Conservation (phyloP, 345 rosid species). For the Lepidium sativum region DNA sequence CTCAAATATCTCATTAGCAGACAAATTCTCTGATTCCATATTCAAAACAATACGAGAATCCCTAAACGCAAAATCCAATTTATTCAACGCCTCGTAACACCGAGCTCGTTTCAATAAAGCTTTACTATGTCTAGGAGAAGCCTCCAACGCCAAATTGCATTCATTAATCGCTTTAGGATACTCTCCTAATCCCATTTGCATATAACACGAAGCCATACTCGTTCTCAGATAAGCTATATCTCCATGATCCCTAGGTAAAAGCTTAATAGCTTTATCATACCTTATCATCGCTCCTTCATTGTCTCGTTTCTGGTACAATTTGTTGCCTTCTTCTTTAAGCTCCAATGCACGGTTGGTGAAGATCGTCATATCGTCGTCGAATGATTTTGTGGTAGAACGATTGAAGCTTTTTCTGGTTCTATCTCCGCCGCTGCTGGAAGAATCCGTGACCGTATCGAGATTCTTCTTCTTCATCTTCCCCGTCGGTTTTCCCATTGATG, state of each 20-base stretch:
- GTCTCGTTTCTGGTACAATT: conserved; percentile 67
- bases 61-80: conserved; percentile 77
- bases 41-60: conserved; percentile 62
- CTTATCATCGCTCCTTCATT: conserved; percentile 88
- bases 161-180: conserved; percentile 85
- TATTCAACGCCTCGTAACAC: conserved; percentile 77
- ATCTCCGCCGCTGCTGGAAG: conserved; percentile 19
- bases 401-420: conserved; percentile 38
- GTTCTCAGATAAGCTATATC: conserved; percentile 69
- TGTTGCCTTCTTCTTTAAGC: conserved; percentile 92
- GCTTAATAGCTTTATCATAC: conserved; percentile 82
- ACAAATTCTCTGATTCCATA: conserved; percentile 69
- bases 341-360: conserved; percentile 85
- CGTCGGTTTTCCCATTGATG: conserved; percentile 77
- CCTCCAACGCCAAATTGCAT: conserved; percentile 75
- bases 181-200: conserved; percentile 94
- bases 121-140: conserved; percentile 69
- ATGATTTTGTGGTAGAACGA: conserved; percentile 44
- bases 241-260: conserved; percentile 67
- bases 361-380: conserved; percentile 81
- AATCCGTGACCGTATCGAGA: conserved; percentile 27
- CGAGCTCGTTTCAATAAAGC: conserved; percentile 83
- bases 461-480: conserved; percentile 69
- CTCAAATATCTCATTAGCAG: conserved; percentile 59
- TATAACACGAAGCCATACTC: conserved; percentile 89